Evolutionary conservation across 345 rosid genomes (phyloP).

Genomic region (Acer saccharum): DNA sequence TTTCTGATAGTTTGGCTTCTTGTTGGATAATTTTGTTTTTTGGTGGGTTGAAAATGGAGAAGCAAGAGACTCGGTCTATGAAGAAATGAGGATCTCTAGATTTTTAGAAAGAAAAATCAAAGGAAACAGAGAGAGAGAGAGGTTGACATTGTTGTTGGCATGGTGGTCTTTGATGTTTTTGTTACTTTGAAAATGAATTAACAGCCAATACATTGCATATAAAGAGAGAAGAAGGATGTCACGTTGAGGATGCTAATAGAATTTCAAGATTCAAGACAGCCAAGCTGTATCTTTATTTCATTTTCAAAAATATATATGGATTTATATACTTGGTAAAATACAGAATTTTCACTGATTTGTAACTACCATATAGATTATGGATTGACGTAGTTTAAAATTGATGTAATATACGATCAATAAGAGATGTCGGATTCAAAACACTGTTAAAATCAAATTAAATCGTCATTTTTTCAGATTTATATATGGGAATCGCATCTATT

Average conservation of each 20-base stretch:
- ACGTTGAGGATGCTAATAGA: background rate
- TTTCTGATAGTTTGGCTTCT: background rate
- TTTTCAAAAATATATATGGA: too few species aligned
- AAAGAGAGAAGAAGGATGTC: background rate
- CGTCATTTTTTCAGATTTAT: too few species aligned
- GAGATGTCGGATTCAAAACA: too few species aligned
- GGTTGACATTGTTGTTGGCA: background rate
- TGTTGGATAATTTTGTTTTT: constrained; percentile 15
- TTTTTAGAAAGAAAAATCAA: constrained; percentile 33
- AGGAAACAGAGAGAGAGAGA: background rate
- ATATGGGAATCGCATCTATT: too few species aligned
- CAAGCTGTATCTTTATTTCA: background rate
- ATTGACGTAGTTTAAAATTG: too few species aligned
- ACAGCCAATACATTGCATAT: background rate
- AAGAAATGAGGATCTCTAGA: constrained; percentile 38
- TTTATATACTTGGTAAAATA: too few species aligned
- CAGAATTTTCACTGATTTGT: background rate
- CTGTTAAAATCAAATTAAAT: too few species aligned
- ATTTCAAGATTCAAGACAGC: background rate
- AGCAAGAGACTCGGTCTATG: constrained; percentile 48
- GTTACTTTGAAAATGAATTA: background rate
- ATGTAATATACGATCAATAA: too few species aligned
- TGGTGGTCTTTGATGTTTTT: background rate
- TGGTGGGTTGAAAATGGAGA: constrained; percentile 15
- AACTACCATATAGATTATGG: too few species aligned